A percentile compares a stretch with the other conserved stretches of the same genome.
phyloP scores from a whole-genome alignment of 305 asterid species.

The Solanum hybrid region DNA sequence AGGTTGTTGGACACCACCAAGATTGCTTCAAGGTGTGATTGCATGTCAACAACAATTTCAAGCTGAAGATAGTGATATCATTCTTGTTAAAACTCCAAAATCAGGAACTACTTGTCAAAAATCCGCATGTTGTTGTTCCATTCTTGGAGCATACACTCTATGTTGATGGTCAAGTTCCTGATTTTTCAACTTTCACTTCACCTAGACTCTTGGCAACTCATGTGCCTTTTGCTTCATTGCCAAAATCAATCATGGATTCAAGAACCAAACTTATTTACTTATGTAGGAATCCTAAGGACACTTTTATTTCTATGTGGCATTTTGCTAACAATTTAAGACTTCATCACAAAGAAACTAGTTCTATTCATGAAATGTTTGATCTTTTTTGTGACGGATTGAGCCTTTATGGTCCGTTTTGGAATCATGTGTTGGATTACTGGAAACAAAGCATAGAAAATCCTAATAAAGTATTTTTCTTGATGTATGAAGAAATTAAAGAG shows the following conservation, averaged over 20 bases:
- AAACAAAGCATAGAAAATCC: background rate
- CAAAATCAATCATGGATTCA: background rate
- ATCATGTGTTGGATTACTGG: background rate
- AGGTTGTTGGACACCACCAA: no score
- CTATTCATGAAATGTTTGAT: background rate
- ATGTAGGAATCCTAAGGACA: background rate
- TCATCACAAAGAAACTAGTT: background rate
- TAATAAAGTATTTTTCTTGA: background rate
- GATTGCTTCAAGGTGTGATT: no score
- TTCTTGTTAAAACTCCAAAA: no score
- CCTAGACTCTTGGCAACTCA: background rate
- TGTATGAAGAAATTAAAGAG: background rate
- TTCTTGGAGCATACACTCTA: no score
- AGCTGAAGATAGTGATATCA: no score
- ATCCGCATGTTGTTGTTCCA: no score
- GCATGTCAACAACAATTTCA: no score
- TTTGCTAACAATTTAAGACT: no score
- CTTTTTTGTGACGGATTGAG: background rate
- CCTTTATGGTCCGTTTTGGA: background rate
- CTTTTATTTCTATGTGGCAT: background rate
- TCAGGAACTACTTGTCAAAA: no score
- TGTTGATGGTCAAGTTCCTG: background rate
- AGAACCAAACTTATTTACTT: background rate
- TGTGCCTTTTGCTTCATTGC: background rate
- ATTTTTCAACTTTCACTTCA: background rate